These are phyloP conservation scores for Aegilops sharonensis DNA, from an alignment of 176 grass and related monocot species.

Conservation along the genomic window DNA sequence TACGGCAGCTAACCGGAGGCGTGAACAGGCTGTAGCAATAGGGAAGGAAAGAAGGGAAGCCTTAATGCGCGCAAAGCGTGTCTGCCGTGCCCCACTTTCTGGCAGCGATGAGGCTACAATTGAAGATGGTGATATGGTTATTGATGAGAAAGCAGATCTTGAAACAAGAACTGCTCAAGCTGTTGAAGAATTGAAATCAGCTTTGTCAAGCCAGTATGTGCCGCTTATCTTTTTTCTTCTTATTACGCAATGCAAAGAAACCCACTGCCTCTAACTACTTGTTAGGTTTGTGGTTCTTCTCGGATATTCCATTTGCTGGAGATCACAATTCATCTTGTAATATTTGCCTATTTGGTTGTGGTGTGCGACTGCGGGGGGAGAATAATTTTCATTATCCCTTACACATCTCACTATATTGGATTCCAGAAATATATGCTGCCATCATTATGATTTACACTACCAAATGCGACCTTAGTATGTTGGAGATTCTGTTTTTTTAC, in stretches of 20 bases:
- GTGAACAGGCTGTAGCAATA: constrained; percentile 73
- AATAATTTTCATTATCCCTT: constrained; percentile 1
- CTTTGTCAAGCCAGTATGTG: constrained; percentile 67
- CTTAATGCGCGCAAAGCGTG: constrained; percentile 92
- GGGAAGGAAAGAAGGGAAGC: constrained; percentile 95
- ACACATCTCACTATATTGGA: background rate
- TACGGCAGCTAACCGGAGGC: constrained; percentile 53
- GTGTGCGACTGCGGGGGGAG: background rate
- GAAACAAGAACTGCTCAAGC: constrained; percentile 65
- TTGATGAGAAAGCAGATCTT: constrained; percentile 62
- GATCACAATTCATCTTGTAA: constrained; percentile 17
- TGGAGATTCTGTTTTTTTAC: background rate
- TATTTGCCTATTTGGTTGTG: constrained; percentile 18
- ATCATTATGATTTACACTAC: background rate
- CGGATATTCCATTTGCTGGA: background rate
- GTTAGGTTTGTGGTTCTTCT: background rate
- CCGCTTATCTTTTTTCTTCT: background rate
- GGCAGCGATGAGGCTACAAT: constrained; percentile 48
- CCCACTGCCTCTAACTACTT: background rate
- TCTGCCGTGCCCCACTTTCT: constrained; percentile 63
- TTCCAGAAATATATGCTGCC: background rate
- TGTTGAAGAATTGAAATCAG: constrained; percentile 73
- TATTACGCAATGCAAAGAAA: constrained; percentile 4
- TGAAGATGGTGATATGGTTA: constrained; percentile 78
- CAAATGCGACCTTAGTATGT: background rate